Evolutionary conservation across 306 rosid species (phyloP), one percentile per base, ranked within the genome.

Genomic region (Sesbania bispinosa): DNA sequence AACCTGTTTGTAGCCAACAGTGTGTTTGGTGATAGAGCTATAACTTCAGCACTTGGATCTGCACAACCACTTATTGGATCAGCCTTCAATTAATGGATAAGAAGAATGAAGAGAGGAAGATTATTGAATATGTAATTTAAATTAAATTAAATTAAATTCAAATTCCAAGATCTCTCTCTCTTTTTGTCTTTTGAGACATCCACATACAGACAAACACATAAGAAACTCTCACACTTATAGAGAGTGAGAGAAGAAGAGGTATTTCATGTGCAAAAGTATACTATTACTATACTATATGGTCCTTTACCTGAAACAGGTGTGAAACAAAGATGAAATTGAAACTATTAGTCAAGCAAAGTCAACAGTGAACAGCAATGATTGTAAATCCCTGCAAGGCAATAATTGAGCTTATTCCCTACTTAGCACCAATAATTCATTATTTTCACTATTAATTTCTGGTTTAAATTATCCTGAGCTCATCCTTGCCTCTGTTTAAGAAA

Each of bases 11-110:
- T 89, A 0, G 96, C 95, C 92, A 92, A 74, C 0, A 92, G 85
- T 53, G 92, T 71, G 51, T 36, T 79, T 13, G 98, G 96, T 36
- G 96, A 89, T 35, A 92, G 72, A 45, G 96, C 88, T 26, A 92
- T 74, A 4, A 92, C 98, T 62, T 89, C 96, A 7, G 98, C 96
- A 30, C 79, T 80, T 33, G 98, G 98, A 62, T 86, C 98, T 92
- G 77, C 43, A 64, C 24, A 30, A 20, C 8, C 7, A 24, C n/a
- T 3, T n/a, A n/a, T n/a, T n/a, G n/a, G n/a, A n/a, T n/a, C n/a
- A n/a, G n/a, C n/a, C n/a, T n/a, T n/a, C n/a, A n/a, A n/a, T n/a
- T n/a, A n/a, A n/a, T n/a, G n/a, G n/a, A n/a, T n/a, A n/a, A n/a
- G n/a, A n/a, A n/a, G n/a, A n/a, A n/a, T n/a, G n/a, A n/a, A n/a